Percentiles rank a stretch among this genome's conserved stretches.
Conservation (phyloP, 1,139 yeast species). For the Zygotorulaspora mrakii region DNA sequence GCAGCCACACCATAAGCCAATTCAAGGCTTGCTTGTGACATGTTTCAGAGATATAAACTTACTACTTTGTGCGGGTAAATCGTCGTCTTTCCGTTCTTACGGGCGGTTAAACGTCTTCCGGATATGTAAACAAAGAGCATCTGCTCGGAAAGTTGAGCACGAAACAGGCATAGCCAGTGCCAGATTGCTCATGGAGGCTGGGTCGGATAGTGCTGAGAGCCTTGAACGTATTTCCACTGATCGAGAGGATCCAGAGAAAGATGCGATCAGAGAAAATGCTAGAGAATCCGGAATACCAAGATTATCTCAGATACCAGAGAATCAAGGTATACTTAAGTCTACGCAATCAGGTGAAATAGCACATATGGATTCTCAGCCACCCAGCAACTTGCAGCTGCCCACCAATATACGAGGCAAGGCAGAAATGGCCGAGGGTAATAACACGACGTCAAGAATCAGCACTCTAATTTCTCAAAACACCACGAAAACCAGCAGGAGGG, state of each 20-base stretch:
- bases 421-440: conserved; percentile 24
- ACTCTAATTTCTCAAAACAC: conserved; percentile 17
- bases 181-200: neutral
- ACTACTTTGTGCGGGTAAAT: no score
- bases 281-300: neutral
- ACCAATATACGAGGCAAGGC: conserved; percentile 13
- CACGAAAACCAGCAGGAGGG: conserved; percentile 44
- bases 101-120: neutral
- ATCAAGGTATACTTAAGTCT: conserved; percentile 14
- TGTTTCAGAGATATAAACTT: no score
- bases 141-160: neutral
- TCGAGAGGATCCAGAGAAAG: neutral
- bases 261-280: neutral
- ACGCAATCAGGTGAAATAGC: conserved; percentile 10
- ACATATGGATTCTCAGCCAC: conserved; percentile 16
- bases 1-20: no score
- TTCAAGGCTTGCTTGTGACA: no score
- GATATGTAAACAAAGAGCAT: conserved; percentile 1
- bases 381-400: conserved; percentile 17
- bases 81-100: neutral
- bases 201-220: neutral
- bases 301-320: conserved; percentile 3
- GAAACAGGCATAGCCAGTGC: neutral
- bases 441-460: conserved; percentile 31
- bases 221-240: neutral